Percentiles rank a stretch among this genome's conserved stretches.
phyloP scores from a whole-genome alignment of 1,139 yeast species.

The Saccharomyces hybrid region DNA sequence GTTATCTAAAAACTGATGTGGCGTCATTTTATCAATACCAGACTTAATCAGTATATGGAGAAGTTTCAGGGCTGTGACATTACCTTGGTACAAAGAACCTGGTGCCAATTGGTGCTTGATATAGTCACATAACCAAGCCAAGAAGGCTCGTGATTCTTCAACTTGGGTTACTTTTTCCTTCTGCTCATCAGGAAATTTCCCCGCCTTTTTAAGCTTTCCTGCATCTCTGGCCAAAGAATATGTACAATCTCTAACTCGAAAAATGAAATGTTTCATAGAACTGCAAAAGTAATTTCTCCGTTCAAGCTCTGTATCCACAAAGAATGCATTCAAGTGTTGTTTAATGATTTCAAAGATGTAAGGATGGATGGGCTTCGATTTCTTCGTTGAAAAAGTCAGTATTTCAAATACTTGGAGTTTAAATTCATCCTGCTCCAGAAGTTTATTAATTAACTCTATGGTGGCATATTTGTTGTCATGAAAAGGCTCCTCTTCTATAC shows the following conservation, averaged over 20 bases:
- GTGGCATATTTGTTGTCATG: constrained; percentile 36
- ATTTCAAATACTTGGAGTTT: constrained; percentile 56
- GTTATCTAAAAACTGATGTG: constrained; percentile 30
- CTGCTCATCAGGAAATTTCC: constrained; percentile 34
- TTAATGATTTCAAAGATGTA: constrained; percentile 40
- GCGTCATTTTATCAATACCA: constrained; percentile 46
- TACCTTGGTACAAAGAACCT: constrained; percentile 61
- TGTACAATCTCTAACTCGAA: constrained; percentile 59
- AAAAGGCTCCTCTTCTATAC: constrained; percentile 46
- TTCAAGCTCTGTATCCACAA: constrained; percentile 60
- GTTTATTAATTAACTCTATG: constrained; percentile 31
- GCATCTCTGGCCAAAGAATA: constrained; percentile 48
- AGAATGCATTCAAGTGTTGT: constrained; percentile 41
- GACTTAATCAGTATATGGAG: constrained; percentile 43
- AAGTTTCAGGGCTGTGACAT: constrained; percentile 45
- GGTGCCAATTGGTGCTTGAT: constrained; percentile 46
- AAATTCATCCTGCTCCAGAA: constrained; percentile 41
- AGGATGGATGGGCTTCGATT: constrained; percentile 47
- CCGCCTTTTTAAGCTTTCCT: constrained; percentile 34
- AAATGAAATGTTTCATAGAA: constrained; percentile 49
- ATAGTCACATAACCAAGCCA: constrained; percentile 38
- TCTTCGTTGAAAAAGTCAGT: constrained; percentile 53
- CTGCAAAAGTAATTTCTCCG: constrained; percentile 58
- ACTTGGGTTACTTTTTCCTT: constrained; percentile 28
- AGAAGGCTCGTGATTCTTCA: constrained; percentile 35